Evolutionary conservation across 331 rosid genomes (phyloP).

Genomic region (Pyrus hybrid): DNA sequence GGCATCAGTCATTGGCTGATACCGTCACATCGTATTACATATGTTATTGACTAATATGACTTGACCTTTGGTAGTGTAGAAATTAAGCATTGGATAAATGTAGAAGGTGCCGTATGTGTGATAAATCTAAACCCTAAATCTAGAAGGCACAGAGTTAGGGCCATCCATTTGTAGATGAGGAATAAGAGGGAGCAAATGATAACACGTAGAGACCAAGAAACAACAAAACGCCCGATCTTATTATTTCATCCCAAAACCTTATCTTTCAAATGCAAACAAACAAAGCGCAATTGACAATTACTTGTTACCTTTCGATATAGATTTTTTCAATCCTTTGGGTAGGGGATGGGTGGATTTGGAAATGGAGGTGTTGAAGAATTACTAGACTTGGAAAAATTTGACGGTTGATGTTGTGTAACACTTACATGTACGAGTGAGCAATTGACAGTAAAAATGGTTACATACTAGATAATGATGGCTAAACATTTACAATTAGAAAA

Average conservation of each 20-base stretch:
- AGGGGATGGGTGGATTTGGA: neutral
- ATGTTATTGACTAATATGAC: neutral
- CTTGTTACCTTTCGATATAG: neutral
- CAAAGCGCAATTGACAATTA: neutral
- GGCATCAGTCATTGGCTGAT: too few relatives aligned
- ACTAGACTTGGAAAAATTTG: too few relatives aligned
- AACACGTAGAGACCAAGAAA: constrained; percentile 24
- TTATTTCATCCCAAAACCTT: neutral
- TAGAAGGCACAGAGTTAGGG: neutral
- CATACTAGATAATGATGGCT: too few relatives aligned
- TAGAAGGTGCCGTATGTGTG: neutral
- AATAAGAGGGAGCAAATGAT: constrained; percentile 20
- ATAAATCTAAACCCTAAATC: neutral
- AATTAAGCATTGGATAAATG: neutral
- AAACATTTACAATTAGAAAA: too few relatives aligned
- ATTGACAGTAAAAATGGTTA: too few relatives aligned
- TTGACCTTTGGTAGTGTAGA: neutral
- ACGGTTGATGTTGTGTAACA: too few relatives aligned
- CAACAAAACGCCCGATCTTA: constrained; percentile 11
- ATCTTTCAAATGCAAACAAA: constrained; percentile 20
- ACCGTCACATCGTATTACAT: neutral
- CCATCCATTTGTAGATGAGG: constrained; percentile 42
- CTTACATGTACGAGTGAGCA: too few relatives aligned
- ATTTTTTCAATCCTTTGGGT: neutral
- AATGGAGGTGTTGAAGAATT: neutral